Evolutionary conservation across 2,329 filamentous ascomycete genomes (phyloP).

Genomic region (Trichoderma sp.): DNA sequence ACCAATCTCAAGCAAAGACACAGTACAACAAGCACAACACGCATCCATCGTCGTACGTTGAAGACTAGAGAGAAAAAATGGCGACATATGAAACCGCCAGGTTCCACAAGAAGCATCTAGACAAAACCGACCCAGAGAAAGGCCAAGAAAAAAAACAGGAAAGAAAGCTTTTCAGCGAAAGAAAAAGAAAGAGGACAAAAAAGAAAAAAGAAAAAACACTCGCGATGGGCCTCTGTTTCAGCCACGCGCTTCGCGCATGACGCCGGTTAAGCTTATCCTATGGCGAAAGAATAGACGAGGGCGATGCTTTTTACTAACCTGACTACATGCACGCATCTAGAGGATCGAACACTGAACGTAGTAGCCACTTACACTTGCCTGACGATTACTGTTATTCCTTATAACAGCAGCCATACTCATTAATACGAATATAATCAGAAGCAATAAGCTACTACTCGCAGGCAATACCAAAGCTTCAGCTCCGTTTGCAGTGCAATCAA

Average conservation of each 20-base stretch:
- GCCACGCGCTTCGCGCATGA: background rate
- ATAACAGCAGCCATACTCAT: background rate
- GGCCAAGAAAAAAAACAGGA: background rate
- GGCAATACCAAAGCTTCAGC: background rate
- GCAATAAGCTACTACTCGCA: background rate
- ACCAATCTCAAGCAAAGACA: background rate
- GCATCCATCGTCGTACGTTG: background rate
- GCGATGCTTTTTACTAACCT: background rate
- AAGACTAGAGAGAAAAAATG: background rate
- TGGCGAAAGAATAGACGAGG: background rate
- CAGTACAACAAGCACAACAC: background rate
- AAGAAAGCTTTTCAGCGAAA: background rate
- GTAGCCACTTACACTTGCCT: background rate
- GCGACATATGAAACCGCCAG: conserved; percentile 8
- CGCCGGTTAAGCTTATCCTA: background rate
- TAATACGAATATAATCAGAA: background rate
- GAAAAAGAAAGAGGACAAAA: no score
- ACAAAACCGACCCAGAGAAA: background rate
- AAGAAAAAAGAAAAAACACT: background rate
- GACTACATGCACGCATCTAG: background rate
- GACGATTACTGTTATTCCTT: background rate
- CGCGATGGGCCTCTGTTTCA: background rate
- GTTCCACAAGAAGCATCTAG: background rate
- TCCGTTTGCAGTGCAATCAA: background rate
- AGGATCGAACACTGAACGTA: background rate